These are phyloP conservation scores for Xylaria telfairii DNA, from an alignment of 495 filamentous ascomycete genomes.

Conservation along the genomic window DNA sequence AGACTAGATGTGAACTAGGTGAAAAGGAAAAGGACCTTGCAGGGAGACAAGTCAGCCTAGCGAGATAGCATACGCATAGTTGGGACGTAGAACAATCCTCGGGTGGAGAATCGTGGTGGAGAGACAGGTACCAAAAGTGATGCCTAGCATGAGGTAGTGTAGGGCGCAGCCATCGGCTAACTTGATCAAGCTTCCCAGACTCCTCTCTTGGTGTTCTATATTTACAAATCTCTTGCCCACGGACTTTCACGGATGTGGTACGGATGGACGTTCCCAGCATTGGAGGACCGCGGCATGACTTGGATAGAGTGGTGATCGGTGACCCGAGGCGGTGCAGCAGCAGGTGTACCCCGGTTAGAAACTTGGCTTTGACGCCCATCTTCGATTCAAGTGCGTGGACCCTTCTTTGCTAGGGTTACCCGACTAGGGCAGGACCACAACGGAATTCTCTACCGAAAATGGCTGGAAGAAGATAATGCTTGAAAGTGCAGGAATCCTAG, in stretches of 20 bases:
- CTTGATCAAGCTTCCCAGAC: neutral
- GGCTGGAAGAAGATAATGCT: neutral
- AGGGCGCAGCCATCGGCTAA: neutral
- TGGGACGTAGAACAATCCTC: neutral
- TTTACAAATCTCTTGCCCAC: neutral
- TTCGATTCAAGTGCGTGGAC: neutral
- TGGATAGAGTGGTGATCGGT: neutral
- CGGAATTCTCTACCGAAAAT: constrained; percentile 2
- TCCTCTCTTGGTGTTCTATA: neutral
- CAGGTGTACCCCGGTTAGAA: neutral
- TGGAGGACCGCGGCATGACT: neutral
- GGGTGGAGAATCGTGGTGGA: neutral
- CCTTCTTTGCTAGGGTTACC: neutral
- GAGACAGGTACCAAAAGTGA: too few relatives aligned
- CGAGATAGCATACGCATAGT: neutral
- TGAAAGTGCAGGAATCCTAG: neutral
- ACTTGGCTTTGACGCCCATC: neutral
- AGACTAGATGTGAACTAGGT: neutral
- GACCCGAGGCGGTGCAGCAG: neutral
- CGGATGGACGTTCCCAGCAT: neutral
- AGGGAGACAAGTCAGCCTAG: neutral
- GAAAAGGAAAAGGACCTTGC: constrained; percentile 1
- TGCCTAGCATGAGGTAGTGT: neutral
- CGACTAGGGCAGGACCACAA: neutral
- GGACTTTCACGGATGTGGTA: neutral